These are phyloP conservation scores for Aleurites moluccanus DNA, from an alignment of 441 rosid genomes.

Conservation along the genomic window DNA sequence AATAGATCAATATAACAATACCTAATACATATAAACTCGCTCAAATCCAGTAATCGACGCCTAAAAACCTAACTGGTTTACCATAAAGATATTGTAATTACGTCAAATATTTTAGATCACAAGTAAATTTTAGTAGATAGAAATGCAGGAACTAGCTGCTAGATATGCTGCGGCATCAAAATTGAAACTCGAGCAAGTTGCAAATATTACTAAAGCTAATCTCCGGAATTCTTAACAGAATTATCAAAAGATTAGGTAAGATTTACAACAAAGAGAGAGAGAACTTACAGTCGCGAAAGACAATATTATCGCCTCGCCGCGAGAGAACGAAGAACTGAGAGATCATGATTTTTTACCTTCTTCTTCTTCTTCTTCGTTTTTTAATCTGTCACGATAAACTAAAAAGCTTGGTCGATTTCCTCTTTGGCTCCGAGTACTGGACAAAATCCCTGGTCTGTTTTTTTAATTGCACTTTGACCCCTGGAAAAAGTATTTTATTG, in stretches of 20 bases:
- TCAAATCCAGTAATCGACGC: neutral
- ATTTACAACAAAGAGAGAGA: neutral
- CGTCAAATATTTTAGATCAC: neutral
- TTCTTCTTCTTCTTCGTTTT: neutral
- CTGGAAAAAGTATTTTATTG: too few species aligned
- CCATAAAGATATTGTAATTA: neutral
- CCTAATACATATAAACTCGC: neutral
- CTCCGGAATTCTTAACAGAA: neutral
- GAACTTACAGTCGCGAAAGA: slow-evolving; percentile 38
- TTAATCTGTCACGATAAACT: neutral
- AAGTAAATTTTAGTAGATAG: neutral
- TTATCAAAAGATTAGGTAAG: neutral
- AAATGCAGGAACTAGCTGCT: neutral
- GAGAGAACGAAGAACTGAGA: slow-evolving; percentile 41
- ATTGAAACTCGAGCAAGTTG: neutral
- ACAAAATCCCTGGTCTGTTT: too few species aligned
- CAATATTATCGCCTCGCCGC: slow-evolving; percentile 35
- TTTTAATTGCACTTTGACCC: too few species aligned
- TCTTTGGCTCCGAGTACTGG: too few species aligned
- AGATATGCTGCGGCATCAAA: neutral
- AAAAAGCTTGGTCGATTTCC: neutral
- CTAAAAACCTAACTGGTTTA: neutral
- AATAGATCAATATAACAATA: neutral
- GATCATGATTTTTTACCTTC: slow-evolving; percentile 19
- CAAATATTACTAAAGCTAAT: neutral